These are phyloP conservation scores for Chionographis japonica DNA, from an alignment of 106 monocot species.

Conservation along the genomic window DNA sequence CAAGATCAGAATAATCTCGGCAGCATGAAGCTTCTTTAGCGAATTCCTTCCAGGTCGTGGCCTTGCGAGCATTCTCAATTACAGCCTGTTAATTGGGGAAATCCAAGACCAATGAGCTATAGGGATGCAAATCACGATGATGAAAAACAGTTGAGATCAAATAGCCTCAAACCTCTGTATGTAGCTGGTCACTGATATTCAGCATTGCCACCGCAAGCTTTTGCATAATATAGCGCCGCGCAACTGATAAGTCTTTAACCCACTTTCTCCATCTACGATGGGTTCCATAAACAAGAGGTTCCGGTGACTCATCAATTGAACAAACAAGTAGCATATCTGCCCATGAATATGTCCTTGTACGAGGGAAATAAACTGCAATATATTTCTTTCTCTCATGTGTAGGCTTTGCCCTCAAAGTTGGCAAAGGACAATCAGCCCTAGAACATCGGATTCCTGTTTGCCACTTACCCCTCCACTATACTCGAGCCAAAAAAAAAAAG, in stretches of 20 bases:
- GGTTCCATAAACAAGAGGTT: slow-evolving; percentile 66
- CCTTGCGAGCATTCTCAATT: slow-evolving; percentile 56
- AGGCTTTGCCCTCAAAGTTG: slow-evolving; percentile 84
- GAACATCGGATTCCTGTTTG: slow-evolving; percentile 81
- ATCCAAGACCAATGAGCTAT: neutral
- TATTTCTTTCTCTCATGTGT: slow-evolving; percentile 87
- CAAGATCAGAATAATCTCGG: slow-evolving; percentile 66
- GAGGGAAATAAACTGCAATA: slow-evolving; percentile 76
- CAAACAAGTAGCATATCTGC: slow-evolving; percentile 68
- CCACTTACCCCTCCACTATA: slow-evolving; percentile 99
- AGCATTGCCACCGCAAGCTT: slow-evolving; percentile 68
- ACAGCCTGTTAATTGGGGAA: slow-evolving; percentile 38
- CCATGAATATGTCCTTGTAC: slow-evolving; percentile 82
- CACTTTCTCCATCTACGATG: slow-evolving; percentile 75
- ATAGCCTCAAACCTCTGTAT: slow-evolving; percentile 54
- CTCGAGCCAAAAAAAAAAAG: slow-evolving; percentile 18
- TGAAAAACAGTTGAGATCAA: neutral
- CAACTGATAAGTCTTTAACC: slow-evolving; percentile 62
- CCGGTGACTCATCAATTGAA: slow-evolving; percentile 63
- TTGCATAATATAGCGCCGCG: slow-evolving; percentile 63
- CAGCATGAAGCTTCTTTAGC: slow-evolving; percentile 66
- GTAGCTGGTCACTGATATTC: slow-evolving; percentile 60
- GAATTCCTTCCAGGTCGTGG: slow-evolving; percentile 65
- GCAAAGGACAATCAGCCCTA: slow-evolving; percentile 61
- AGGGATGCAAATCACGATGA: slow-evolving; percentile 1